A percentile compares a stretch with the other conserved stretches of the same genome.
phyloP scores from a whole-genome alignment of 768 basidiomycete genomes.

The Hericium erinaceus region DNA sequence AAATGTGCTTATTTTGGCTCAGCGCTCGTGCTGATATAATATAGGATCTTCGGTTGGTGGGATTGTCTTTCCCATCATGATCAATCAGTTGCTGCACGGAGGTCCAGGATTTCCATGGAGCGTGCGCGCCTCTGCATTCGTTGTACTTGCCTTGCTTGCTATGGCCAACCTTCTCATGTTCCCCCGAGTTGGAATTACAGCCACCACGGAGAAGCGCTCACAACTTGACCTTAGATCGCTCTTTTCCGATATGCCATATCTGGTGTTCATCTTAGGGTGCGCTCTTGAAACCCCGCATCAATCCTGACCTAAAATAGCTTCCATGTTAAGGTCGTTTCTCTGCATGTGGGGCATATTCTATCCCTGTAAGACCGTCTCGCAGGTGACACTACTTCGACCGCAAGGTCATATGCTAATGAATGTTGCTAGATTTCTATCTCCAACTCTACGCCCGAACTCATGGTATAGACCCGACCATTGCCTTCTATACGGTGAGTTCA shows the following conservation, averaged over 20 bases:
- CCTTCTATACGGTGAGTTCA: background rate
- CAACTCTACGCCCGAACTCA: background rate
- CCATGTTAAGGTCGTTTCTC: background rate
- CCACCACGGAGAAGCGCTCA: background rate
- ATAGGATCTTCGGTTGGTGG: constrained; percentile 13
- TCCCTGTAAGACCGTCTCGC: background rate
- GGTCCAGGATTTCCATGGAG: constrained; percentile 17
- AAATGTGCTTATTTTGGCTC: too few relatives aligned
- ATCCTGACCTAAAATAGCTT: too few relatives aligned
- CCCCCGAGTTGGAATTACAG: background rate
- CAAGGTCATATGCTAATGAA: background rate
- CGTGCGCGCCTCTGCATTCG: constrained; percentile 32
- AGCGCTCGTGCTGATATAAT: too few relatives aligned
- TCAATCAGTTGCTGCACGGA: constrained; percentile 13
- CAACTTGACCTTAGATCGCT: background rate
- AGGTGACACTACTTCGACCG: too few relatives aligned
- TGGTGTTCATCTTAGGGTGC: background rate
- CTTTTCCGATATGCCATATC: background rate
- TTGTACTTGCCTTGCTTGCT: constrained; percentile 35
- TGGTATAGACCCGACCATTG: background rate
- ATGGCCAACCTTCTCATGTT: constrained; percentile 27
- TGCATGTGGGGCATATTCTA: background rate
- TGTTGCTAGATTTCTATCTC: background rate
- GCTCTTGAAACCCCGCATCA: too few relatives aligned
- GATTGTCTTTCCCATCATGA: constrained; percentile 20